Evolutionary conservation across 495 filamentous ascomycete genomes (phyloP), one percentile per base, ranked within the genome.

Genomic region (Aspergillus nidulans): DNA sequence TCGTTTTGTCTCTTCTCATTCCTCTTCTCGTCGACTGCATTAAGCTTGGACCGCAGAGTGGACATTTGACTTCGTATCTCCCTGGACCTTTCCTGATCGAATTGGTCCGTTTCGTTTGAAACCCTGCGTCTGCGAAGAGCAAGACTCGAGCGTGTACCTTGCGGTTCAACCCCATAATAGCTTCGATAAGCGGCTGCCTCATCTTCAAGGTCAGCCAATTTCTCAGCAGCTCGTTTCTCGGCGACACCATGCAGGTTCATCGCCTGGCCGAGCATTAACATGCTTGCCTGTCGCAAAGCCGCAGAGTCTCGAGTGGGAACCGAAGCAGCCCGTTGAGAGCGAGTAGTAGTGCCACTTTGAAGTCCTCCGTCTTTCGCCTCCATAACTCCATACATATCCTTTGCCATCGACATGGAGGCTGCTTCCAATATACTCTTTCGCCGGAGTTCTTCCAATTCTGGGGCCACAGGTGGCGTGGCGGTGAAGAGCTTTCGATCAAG

Each of bases 361-460:
- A 77, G 77, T 6, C 59, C 49, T 30, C 49, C 65, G 57, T 55
- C 76, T 64, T 43, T 84, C 36, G 79, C 70, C 36, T 80, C 69
- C 81, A 83, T 63, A 45, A 81, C 65, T 13, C 70, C 80, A 68
- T 90, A 95, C 86, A 95, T 90, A 54, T 86, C 79, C 67, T 83
- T 89, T 21, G 91, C 90, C 90, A 96, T 95, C 4, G 85, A 88
- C 1, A 95, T 69, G 4, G 91, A 88, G 16, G 91, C 90, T 18
- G 90, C 90, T 55, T 83, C 87, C 0, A 95, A 70, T 6, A 84
- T 83, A 63, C 88, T 85, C 30, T 81, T 76, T 49, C 78, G 82
- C 40, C 81, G 85, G 66, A 84, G 76, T 57, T 95, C 91, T 32
- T 95, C 86, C 0, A 84, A 63, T 62, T 95, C 90, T 6, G 76